Evolutionary conservation across 2,329 filamentous ascomycete genomes (phyloP).

Genomic region (Trichophyton schoenleinii): DNA sequence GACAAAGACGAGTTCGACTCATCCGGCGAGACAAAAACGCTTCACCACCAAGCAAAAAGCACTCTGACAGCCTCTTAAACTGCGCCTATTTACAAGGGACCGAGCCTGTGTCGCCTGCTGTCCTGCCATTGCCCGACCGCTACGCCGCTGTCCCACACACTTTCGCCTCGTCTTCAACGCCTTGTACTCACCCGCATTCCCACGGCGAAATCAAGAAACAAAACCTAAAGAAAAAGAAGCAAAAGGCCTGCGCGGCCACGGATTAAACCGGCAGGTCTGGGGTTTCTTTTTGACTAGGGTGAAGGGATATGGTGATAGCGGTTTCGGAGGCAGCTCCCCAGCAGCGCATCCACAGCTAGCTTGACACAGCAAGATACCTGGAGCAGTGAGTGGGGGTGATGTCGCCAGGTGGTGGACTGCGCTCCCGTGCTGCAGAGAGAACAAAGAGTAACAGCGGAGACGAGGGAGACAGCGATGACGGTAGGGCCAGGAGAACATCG

Average conservation of each 20-base stretch:
- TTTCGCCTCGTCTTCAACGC: not conserved
- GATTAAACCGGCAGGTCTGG: not conserved
- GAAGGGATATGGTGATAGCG: constrained; percentile 11
- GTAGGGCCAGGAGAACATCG: not conserved
- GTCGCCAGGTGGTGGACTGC: not conserved
- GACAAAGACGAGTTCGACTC: not conserved
- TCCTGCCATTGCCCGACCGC: not conserved
- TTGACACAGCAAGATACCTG: not conserved
- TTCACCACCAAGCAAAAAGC: not conserved
- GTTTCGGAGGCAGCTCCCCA: constrained; percentile 10
- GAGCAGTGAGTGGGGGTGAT: not conserved
- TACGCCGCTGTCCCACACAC: not conserved
- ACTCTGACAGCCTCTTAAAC: not conserved
- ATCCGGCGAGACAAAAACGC: not conserved
- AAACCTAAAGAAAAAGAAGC: not conserved
- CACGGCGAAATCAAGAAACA: not conserved
- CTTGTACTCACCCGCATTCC: not conserved
- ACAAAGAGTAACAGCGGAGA: not conserved
- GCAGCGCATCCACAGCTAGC: not conserved
- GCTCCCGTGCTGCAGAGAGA: not conserved
- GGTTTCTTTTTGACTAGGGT: not conserved
- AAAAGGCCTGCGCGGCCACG: not conserved
- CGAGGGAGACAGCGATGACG: not conserved
- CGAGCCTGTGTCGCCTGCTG: not conserved
- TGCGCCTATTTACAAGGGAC: not conserved